A percentile compares a stretch with the other conserved stretches of the same genome.
Conservation (phyloP, 305 asterid species). For the Solanum aculeatissimum region DNA sequence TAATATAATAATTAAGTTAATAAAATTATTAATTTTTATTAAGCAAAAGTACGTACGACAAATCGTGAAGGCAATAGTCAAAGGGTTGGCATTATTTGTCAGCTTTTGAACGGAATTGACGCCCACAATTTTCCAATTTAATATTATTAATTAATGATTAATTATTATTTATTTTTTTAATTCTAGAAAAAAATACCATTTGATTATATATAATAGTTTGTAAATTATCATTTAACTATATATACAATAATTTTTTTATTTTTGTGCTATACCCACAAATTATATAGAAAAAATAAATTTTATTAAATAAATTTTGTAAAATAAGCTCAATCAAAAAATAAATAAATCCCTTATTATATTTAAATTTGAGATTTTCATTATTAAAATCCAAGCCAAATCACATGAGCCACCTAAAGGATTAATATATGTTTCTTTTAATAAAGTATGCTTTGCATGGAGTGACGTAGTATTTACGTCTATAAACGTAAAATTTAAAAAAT, state of each 20-base stretch:
- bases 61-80: not conserved
- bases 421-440: not conserved
- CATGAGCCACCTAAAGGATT: not conserved
- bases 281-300: not conserved
- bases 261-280: not conserved
- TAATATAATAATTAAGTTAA: not conserved
- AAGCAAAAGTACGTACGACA: not conserved
- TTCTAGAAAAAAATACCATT: too few species aligned
- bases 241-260: not conserved
- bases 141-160: not conserved
- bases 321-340: not conserved
- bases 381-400: too few species aligned
- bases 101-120: not conserved
- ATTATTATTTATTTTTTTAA: too few species aligned
- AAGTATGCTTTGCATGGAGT: not conserved
- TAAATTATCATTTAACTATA: not conserved
- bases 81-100: not conserved
- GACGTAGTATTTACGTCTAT: not conserved
- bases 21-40: not conserved
- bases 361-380: not conserved
- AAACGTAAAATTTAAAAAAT: too few species aligned
- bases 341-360: not conserved
- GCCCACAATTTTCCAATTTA: not conserved
- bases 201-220: not conserved
- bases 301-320: not conserved